Evolutionary conservation across 495 filamentous ascomycete species (phyloP).

Genomic region (Talaromyces stipitatus): DNA sequence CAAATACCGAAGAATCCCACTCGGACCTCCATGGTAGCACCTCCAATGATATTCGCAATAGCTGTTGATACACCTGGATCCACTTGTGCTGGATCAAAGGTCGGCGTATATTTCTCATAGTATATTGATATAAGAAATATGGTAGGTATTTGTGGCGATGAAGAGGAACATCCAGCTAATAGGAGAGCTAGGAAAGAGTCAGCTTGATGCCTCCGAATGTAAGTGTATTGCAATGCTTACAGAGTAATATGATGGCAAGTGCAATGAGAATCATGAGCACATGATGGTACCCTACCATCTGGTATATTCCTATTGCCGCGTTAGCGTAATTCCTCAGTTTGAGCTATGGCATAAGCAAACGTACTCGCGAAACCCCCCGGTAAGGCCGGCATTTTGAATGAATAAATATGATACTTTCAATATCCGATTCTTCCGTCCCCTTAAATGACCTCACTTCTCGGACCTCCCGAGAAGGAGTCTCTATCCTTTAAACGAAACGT

Average conservation of each 20-base stretch:
- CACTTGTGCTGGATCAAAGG: constrained; percentile 65
- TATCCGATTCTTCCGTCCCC: constrained; percentile 11
- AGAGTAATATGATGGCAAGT: constrained; percentile 87
- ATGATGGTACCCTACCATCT: constrained; percentile 97
- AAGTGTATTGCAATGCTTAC: constrained; percentile 47
- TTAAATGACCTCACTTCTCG: constrained; percentile 34
- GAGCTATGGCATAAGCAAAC: background rate
- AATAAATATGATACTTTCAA: background rate
- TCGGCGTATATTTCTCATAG: constrained; percentile 55
- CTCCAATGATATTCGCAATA: constrained; percentile 58
- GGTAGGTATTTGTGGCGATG: constrained; percentile 57
- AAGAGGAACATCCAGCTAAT: constrained; percentile 62
- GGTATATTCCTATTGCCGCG: constrained; percentile 63
- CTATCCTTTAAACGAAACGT: background rate
- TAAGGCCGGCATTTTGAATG: constrained; percentile 1
- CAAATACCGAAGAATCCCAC: constrained; percentile 69
- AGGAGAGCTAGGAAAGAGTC: constrained; percentile 44
- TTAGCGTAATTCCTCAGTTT: background rate
- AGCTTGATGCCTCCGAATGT: background rate
- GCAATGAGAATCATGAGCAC: constrained; percentile 96
- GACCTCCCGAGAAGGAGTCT: constrained; percentile 41
- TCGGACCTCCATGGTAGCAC: constrained; percentile 56
- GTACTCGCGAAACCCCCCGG: background rate
- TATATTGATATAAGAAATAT: constrained; percentile 68
- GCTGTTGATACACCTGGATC: constrained; percentile 69